Conservation (phyloP, 1,284 basidiomycete genomes). For the Moniliella sp. region DNA sequence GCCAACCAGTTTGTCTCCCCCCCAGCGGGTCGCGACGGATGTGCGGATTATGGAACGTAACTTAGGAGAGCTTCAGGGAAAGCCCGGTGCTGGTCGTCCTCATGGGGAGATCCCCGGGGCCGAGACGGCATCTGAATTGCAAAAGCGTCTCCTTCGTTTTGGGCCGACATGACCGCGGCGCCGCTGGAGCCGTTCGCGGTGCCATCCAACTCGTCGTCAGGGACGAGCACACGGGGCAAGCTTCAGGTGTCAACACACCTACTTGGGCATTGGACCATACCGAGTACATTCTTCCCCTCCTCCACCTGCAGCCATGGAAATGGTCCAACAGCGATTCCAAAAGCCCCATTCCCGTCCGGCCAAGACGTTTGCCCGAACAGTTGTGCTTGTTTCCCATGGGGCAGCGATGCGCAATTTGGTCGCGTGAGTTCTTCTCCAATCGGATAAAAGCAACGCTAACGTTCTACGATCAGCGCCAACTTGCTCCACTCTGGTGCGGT, state of each 20-base stretch:
- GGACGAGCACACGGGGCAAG: too few relatives aligned
- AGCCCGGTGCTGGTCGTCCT: too few relatives aligned
- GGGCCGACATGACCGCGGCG: constrained; percentile 13
- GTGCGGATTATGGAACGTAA: constrained; percentile 18
- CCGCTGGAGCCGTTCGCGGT: too few relatives aligned
- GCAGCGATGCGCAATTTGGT: constrained; percentile 20
- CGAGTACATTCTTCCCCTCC: too few relatives aligned
- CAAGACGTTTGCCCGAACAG: constrained; percentile 7
- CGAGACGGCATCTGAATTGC: constrained; percentile 10
- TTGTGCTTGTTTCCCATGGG: constrained; percentile 24
- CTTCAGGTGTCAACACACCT: too few relatives aligned
- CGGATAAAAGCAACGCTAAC: background rate
- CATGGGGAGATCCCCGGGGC: constrained; percentile 26
- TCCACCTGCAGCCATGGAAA: too few relatives aligned
- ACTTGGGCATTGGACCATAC: too few relatives aligned
- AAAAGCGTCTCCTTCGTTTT: constrained; percentile 15
- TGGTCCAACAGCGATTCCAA: too few relatives aligned
- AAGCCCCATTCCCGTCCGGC: background rate
- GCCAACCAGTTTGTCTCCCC: constrained; percentile 2
- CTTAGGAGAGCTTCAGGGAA: constrained; percentile 24
- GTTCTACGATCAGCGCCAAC: background rate
- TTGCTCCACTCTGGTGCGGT: background rate
- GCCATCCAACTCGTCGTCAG: too few relatives aligned
- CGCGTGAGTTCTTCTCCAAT: constrained; percentile 1
- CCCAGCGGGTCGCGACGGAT: too few relatives aligned